Percentiles rank a stretch among this genome's conserved stretches.
phyloP scores from a whole-genome alignment of 306 rosid genomes.

The Carpinus viminea region DNA sequence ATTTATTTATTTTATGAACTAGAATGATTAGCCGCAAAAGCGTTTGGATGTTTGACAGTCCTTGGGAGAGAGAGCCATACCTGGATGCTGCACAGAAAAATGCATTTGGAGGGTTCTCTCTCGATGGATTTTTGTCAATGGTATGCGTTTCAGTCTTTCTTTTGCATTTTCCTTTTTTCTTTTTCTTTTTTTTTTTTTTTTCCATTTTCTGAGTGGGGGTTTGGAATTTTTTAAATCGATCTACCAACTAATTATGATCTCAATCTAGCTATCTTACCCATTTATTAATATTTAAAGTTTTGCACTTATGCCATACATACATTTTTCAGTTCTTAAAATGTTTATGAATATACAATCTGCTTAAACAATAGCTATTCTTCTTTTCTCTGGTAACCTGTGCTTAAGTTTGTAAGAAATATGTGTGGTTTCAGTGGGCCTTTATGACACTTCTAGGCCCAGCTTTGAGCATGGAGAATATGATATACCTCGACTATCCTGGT shows the following conservation, averaged over 20 bases:
- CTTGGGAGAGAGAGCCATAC: conserved; percentile 71
- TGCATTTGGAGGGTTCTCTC: conserved; percentile 78
- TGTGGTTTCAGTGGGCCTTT: conserved; percentile 78
- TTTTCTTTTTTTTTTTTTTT: background rate
- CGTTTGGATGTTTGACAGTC: conserved; percentile 52
- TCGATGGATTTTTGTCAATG: conserved; percentile 82
- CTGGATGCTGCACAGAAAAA: conserved; percentile 75
- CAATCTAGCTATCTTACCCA: background rate
- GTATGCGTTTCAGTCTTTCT: conserved; percentile 6
- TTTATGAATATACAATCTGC: background rate
- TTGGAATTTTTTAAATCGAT: background rate
- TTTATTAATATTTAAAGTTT: background rate
- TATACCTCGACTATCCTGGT: conserved; percentile 76
- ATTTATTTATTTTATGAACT: conserved; percentile 18
- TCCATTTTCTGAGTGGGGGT: background rate
- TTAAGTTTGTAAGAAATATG: conserved; percentile 8
- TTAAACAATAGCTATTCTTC: background rate
- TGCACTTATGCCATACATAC: background rate
- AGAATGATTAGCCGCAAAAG: conserved; percentile 4
- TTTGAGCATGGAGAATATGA: conserved; percentile 80
- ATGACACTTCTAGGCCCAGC: conserved; percentile 89
- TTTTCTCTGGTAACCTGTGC: background rate
- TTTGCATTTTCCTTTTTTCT: background rate
- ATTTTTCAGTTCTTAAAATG: background rate
- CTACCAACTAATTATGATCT: background rate